These are phyloP conservation scores for Umbelopsis ramanniana DNA, from an alignment of 192 early-diverging fungal species.

Conservation along the genomic window DNA sequence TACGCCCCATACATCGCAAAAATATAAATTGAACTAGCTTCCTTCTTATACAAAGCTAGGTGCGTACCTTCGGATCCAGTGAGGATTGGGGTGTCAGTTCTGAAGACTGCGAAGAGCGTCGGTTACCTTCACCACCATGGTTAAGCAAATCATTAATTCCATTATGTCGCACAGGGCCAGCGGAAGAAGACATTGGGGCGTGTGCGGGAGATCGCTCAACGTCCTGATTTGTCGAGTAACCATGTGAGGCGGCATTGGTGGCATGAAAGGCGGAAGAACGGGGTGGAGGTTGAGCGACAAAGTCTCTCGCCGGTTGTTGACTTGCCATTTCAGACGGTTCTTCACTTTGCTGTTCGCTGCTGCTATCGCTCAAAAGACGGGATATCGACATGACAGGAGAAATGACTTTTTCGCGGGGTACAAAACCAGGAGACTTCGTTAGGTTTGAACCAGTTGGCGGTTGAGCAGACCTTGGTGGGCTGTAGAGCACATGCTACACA, in stretches of 20 bases:
- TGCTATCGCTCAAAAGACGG: constrained; percentile 8
- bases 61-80: neutral
- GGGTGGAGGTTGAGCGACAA: neutral
- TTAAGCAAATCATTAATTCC: constrained; percentile 12
- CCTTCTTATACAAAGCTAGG: too few species aligned
- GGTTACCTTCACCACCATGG: neutral
- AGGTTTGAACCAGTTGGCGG: neutral
- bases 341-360: neutral
- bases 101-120: neutral
- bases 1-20: too few species aligned
- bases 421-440: neutral
- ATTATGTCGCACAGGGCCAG: neutral
- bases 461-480: neutral
- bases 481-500: constrained; percentile 2
- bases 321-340: neutral
- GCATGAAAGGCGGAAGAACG: neutral
- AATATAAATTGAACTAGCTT: too few species aligned
- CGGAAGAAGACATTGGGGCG: neutral
- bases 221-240: neutral
- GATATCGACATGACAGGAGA: constrained; percentile 17
- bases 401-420: constrained; percentile 14
- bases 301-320: neutral
- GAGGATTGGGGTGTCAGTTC: neutral
- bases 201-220: neutral
- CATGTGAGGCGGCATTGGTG: neutral